Conservation (phyloP, 495 filamentous ascomycete genomes). For the Penicillium verhagenii region DNA sequence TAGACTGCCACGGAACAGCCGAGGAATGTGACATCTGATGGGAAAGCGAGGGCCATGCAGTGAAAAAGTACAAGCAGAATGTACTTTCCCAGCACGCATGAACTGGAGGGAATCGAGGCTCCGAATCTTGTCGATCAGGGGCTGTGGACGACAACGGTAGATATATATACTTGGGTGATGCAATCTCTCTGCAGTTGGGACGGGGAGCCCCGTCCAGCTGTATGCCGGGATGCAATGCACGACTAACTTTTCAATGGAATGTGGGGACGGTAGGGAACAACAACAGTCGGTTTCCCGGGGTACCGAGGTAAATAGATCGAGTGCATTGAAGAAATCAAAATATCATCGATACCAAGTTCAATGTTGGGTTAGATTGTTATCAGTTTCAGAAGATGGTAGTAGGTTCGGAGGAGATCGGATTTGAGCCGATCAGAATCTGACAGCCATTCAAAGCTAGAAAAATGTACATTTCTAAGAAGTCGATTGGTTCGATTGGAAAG, state of each 20-base stretch:
- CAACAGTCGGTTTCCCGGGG: not conserved
- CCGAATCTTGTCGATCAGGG: conserved; percentile 23
- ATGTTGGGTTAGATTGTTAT: not conserved
- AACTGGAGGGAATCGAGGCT: conserved; percentile 6
- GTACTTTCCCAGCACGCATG: not conserved
- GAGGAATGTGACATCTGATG: conserved; percentile 10
- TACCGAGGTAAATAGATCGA: not conserved
- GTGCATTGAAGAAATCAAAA: too few species aligned
- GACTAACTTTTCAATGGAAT: conserved; percentile 30
- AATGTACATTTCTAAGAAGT: not conserved
- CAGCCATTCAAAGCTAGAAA: not conserved
- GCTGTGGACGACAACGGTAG: conserved; percentile 7
- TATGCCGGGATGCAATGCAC: conserved; percentile 26
- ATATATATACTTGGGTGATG: conserved; percentile 21
- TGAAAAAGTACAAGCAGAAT: not conserved
- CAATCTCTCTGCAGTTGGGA: conserved; percentile 3
- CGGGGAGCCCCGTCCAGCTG: conserved; percentile 13
- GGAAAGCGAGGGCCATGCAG: conserved; percentile 17
- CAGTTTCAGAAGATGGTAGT: conserved; percentile 3
- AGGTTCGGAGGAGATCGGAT: not conserved
- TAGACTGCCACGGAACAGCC: conserved; percentile 1
- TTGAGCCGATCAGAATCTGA: not conserved
- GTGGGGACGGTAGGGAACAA: conserved; percentile 11
- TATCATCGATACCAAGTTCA: too few species aligned
- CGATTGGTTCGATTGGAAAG: conserved; percentile 12